A percentile compares a stretch with the other conserved stretches of the same genome.
Conservation (phyloP, 1,139 yeast genomes). For the Debaryomyces singareniensis region DNA sequence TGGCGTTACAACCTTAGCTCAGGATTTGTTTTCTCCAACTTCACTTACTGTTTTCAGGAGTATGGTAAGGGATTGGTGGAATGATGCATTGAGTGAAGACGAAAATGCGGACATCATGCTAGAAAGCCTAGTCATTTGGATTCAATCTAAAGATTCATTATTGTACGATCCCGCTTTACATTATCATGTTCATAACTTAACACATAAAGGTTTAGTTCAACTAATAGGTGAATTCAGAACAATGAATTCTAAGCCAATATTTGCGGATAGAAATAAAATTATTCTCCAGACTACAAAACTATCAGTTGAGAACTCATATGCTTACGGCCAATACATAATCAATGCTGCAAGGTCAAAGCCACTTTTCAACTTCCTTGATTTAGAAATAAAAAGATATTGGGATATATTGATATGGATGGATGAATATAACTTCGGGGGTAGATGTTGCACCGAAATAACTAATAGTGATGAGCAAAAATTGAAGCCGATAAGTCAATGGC, state of each 20-base stretch:
- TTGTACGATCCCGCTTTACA: conserved; percentile 75
- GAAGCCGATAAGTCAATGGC: conserved; percentile 71
- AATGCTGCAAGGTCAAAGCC: conserved; percentile 79
- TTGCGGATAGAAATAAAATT: conserved; percentile 74
- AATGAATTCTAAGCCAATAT: conserved; percentile 72
- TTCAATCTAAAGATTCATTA: conserved; percentile 64
- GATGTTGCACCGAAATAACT: conserved; percentile 58
- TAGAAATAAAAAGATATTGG: conserved; percentile 77
- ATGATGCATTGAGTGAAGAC: conserved; percentile 68
- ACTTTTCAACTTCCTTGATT: conserved; percentile 73
- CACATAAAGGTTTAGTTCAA: conserved; percentile 79
- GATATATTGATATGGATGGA: conserved; percentile 94
- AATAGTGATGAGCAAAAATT: conserved; percentile 52
- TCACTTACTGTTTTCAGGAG: conserved; percentile 66
- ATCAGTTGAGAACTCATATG: conserved; percentile 82
- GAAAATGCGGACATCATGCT: conserved; percentile 80
- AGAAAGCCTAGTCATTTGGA: conserved; percentile 83
- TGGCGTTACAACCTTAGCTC: conserved; percentile 54
- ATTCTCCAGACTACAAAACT: conserved; percentile 70
- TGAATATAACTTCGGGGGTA: conserved; percentile 79
- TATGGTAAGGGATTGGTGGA: conserved; percentile 92
- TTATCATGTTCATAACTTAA: conserved; percentile 81
- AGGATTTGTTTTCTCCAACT: conserved; percentile 74
- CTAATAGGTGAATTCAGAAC: conserved; percentile 73
- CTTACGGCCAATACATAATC: conserved; percentile 83